Evolutionary conservation across 2,329 filamentous ascomycete species (phyloP).

Genomic region (Incumbomyces delicatus): DNA sequence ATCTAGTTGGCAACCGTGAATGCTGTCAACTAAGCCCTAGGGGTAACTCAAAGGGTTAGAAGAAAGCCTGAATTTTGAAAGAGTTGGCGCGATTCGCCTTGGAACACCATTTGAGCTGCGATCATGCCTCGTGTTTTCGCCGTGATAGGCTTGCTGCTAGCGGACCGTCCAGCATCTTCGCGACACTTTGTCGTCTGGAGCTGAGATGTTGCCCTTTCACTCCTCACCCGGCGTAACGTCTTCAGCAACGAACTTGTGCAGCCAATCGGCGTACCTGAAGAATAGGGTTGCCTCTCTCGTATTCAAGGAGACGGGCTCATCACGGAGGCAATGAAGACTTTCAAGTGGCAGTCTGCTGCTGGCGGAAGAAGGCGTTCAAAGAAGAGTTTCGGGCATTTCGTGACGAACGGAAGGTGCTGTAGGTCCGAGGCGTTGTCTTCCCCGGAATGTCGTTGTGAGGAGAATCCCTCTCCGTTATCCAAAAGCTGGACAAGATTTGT

Average conservation of each 20-base stretch:
- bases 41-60: no score
- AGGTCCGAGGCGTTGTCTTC: no score
- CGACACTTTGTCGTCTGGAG: slow-evolving; percentile 25
- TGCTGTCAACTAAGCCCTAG: no score
- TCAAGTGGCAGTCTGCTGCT: slow-evolving; percentile 37
- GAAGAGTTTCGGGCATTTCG: no score
- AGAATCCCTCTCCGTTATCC: no score
- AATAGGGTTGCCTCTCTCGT: slow-evolving; percentile 20
- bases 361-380: no score
- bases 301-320: slow-evolving; percentile 32
- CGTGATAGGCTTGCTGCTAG: no score
- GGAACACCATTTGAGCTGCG: slow-evolving; percentile 37
- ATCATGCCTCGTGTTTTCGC: slow-evolving; percentile 13
- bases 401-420: no score
- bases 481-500: no score
- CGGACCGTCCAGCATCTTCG: no score
- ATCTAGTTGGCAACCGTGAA: no score
- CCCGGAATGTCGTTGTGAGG: no score
- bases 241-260: slow-evolving; percentile 32
- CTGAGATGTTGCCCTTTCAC: slow-evolving; percentile 25
- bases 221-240: slow-evolving; percentile 32
- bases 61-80: slow-evolving; percentile 24
- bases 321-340: slow-evolving; percentile 35
- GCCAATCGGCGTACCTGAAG: slow-evolving; percentile 30
- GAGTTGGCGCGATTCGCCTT: slow-evolving; percentile 42